A percentile compares a stretch with the other conserved stretches of the same genome.
phyloP scores from a whole-genome alignment of 306 rosid species.

The Astragalus glycyphyllos region DNA sequence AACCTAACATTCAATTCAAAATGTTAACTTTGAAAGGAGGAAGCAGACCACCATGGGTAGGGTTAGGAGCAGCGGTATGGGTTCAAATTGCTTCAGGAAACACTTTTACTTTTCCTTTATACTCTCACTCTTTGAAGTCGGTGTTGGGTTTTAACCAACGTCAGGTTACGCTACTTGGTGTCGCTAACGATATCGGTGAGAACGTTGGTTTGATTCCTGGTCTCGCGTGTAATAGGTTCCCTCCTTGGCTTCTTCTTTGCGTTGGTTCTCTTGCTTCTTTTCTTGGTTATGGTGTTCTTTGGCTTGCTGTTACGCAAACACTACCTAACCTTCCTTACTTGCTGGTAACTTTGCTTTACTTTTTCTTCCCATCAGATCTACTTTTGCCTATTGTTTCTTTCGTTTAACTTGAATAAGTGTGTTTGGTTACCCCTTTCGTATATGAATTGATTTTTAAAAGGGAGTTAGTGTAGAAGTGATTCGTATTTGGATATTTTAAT shows the following conservation, averaged over 20 bases:
- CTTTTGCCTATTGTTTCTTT: background rate
- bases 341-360: constrained; percentile 48
- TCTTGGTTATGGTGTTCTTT: constrained; percentile 68
- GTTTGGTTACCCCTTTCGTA: too few relatives aligned
- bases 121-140: constrained; percentile 76
- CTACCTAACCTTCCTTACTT: constrained; percentile 60
- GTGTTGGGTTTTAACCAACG: constrained; percentile 71
- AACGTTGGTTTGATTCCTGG: constrained; percentile 78
- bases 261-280: constrained; percentile 68
- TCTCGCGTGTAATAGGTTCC: constrained; percentile 73
- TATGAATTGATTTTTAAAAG: too few relatives aligned
- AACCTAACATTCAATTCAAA: background rate
- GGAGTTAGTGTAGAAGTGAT: too few relatives aligned
- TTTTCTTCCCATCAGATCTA: background rate
- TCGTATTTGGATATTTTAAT: too few relatives aligned
- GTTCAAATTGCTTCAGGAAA: constrained; percentile 78
- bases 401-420: background rate
- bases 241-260: constrained; percentile 68
- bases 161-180: constrained; percentile 77
- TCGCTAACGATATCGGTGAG: constrained; percentile 80
- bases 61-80: constrained; percentile 74
- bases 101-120: constrained; percentile 60
- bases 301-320: constrained; percentile 57
- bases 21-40: constrained; percentile 67
- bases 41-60: constrained; percentile 85